These are phyloP conservation scores for Diaporthe sp. DNA, from an alignment of 2,329 filamentous ascomycete species.

Conservation along the genomic window DNA sequence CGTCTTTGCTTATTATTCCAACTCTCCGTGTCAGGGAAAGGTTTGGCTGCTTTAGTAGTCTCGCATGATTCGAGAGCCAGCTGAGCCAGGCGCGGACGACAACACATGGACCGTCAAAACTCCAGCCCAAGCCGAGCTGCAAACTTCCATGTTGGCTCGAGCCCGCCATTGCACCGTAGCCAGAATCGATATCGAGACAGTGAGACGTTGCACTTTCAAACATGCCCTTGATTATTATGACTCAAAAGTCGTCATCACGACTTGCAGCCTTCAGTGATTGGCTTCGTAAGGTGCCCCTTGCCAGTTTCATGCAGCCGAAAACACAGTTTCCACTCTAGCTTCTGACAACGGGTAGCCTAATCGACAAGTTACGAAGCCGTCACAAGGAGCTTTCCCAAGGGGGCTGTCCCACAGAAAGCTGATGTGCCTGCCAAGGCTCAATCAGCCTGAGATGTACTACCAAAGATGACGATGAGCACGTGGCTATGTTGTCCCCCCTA, in stretches of 20 bases:
- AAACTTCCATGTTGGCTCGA: not conserved
- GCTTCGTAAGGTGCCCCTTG: not conserved
- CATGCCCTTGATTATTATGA: not conserved
- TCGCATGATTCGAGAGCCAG: not conserved
- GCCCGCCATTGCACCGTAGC: not conserved
- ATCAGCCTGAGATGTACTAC: not conserved
- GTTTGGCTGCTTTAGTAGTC: not conserved
- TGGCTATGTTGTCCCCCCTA: too few relatives aligned
- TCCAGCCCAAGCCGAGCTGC: not conserved
- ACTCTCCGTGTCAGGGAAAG: not conserved
- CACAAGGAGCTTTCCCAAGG: too few relatives aligned
- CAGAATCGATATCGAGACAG: not conserved
- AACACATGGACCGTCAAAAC: not conserved
- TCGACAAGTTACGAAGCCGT: not conserved
- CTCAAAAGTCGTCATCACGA: not conserved
- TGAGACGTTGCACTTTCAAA: not conserved
- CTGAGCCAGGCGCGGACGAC: not conserved
- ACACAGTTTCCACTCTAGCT: not conserved
- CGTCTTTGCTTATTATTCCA: not conserved
- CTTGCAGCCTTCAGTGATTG: not conserved
- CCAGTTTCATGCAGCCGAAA: not conserved
- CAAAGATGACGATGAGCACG: too few relatives aligned
- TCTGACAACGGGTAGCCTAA: not conserved
- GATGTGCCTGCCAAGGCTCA: not conserved
- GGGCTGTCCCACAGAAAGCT: not conserved